Conservation (phyloP, 2,329 filamentous ascomycete genomes). For the Didymellaceae sp. region DNA sequence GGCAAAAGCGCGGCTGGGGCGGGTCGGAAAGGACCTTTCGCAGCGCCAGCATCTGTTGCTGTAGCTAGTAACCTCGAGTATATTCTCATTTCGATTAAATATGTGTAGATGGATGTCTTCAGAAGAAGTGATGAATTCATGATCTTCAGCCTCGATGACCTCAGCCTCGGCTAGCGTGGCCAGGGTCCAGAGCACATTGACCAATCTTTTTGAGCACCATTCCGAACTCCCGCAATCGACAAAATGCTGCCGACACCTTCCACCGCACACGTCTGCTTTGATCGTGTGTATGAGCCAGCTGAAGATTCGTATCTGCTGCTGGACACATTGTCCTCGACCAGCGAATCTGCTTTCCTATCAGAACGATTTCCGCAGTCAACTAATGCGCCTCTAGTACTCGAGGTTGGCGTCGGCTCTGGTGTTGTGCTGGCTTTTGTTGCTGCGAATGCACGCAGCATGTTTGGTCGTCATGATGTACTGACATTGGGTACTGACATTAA, state of each 20-base stretch:
- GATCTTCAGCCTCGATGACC: slow-evolving; percentile 28
- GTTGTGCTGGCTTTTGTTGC: slow-evolving; percentile 89
- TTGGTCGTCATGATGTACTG: slow-evolving; percentile 73
- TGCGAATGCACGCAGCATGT: slow-evolving; percentile 74
- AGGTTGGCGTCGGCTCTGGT: slow-evolving; percentile 90
- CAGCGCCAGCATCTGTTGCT: slow-evolving; percentile 44
- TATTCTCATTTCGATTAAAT: slow-evolving; percentile 35
- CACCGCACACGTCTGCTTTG: slow-evolving; percentile 88
- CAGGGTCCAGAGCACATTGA: slow-evolving; percentile 31
- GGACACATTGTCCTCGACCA: slow-evolving; percentile 79
- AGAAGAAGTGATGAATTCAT: slow-evolving; percentile 22
- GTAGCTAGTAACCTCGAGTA: slow-evolving; percentile 41
- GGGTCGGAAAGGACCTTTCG: slow-evolving; percentile 42
- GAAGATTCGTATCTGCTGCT: slow-evolving; percentile 96
- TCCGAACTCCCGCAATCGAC: slow-evolving; percentile 17
- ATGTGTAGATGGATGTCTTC: not conserved
- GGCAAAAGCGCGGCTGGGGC: slow-evolving; percentile 75
- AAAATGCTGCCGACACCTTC: slow-evolving; percentile 90
- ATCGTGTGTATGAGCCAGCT: slow-evolving; percentile 90
- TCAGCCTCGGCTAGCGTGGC: slow-evolving; percentile 33
- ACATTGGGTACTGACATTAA: slow-evolving; percentile 86
- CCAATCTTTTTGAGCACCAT: slow-evolving; percentile 22
- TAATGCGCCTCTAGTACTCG: slow-evolving; percentile 68
- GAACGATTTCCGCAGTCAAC: slow-evolving; percentile 60
- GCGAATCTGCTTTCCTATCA: slow-evolving; percentile 73